These are phyloP conservation scores for Aspergillus bertholletiae DNA, from an alignment of 495 filamentous ascomycete genomes.

Conservation along the genomic window DNA sequence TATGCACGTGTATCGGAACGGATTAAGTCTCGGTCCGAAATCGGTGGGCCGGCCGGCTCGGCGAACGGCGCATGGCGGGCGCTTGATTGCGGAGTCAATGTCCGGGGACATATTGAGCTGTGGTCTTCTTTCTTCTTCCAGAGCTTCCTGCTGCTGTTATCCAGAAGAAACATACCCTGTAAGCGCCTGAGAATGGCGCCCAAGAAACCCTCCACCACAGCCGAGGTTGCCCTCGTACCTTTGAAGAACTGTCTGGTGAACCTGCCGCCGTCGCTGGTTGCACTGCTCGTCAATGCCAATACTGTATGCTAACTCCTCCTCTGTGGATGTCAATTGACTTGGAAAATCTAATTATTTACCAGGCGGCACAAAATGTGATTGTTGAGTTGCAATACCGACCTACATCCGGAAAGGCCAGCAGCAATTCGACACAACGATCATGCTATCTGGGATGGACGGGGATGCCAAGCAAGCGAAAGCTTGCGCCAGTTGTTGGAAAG, in stretches of 20 bases:
- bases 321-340: neutral
- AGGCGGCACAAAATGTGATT: constrained; percentile 93
- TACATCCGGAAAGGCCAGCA: constrained; percentile 34
- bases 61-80: constrained; percentile 17
- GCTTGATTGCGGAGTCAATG: constrained; percentile 27
- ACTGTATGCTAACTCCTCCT: constrained; percentile 54
- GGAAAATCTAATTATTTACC: constrained; percentile 3
- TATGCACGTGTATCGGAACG: constrained; percentile 22
- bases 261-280: constrained; percentile 78
- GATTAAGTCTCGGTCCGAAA: constrained; percentile 35
- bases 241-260: constrained; percentile 95
- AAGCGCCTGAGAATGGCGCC: constrained; percentile 52
- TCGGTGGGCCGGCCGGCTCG: constrained; percentile 14
- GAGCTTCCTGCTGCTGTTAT: neutral
- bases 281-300: constrained; percentile 80
- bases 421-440: constrained; percentile 55
- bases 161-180: constrained; percentile 2
- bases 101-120: constrained; percentile 24
- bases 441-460: constrained; percentile 93
- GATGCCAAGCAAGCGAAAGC: constrained; percentile 84
- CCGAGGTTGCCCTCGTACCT: constrained; percentile 74
- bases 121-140: constrained; percentile 15
- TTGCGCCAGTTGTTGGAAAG: constrained; percentile 66
- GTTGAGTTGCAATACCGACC: constrained; percentile 76
- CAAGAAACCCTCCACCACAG: constrained; percentile 65